Percentiles rank a stretch among this genome's conserved stretches.
phyloP scores from a whole-genome alignment of 2,329 filamentous ascomycete genomes.

The Dactylonectria estremocensis region DNA sequence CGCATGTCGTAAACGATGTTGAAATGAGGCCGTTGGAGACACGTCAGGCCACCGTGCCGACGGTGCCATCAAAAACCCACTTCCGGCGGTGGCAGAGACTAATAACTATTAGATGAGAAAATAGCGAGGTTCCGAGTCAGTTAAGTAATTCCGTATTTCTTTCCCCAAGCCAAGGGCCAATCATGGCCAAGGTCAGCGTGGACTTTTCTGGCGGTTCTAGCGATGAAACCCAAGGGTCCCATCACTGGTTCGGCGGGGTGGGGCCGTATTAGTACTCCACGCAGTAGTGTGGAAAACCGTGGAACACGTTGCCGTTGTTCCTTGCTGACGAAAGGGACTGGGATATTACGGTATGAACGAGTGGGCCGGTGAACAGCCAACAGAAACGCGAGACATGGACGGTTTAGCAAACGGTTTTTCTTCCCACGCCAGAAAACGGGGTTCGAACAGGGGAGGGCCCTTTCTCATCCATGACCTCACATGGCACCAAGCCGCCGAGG shows the following conservation, averaged over 20 bases:
- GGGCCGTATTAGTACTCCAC: not conserved
- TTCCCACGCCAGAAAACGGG: not conserved
- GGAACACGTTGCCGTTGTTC: not conserved
- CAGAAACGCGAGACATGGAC: not conserved
- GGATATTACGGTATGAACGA: not conserved
- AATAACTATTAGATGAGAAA: not conserved
- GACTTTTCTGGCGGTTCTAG: not conserved
- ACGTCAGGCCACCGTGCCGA: not conserved
- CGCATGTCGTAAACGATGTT: not conserved
- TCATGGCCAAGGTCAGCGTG: not conserved
- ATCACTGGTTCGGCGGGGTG: not conserved
- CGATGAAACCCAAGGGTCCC: not conserved
- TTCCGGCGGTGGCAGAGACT: not conserved
- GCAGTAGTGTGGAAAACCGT: not conserved
- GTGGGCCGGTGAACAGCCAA: not conserved
- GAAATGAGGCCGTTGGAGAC: not conserved
- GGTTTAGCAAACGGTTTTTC: not conserved
- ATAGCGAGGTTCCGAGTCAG: not conserved
- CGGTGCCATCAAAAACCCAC: not conserved
- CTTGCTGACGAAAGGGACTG: not conserved
- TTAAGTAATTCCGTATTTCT: too few relatives aligned
- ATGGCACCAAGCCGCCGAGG: not conserved
- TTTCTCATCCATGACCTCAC: not conserved
- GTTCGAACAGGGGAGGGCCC: not conserved
- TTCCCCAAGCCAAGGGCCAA: not conserved